Evolutionary conservation across 2,329 filamentous ascomycete species (phyloP).

Genomic region (Trichoderma semiorbis): DNA sequence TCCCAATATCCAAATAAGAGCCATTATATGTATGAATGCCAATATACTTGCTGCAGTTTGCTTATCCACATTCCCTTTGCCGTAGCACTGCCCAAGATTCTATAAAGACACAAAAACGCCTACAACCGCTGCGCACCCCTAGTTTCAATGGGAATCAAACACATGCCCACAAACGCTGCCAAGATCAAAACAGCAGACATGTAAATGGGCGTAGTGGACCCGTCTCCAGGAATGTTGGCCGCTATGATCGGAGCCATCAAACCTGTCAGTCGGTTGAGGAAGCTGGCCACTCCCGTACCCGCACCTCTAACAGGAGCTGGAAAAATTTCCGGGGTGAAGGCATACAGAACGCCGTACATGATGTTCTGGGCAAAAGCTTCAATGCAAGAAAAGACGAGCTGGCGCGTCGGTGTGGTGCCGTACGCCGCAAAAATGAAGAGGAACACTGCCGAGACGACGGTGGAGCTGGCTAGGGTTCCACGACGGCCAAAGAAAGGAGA

Average conservation of each 20-base stretch:
- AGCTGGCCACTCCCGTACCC: conserved; percentile 68
- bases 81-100: background rate
- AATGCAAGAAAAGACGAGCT: conserved; percentile 64
- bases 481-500: conserved; percentile 64
- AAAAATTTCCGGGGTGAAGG: conserved; percentile 75
- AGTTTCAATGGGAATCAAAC: conserved; percentile 61
- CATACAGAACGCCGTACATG: conserved; percentile 74
- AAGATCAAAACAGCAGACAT: conserved; percentile 55
- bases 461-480: conserved; percentile 66
- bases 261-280: conserved; percentile 65
- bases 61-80: background rate
- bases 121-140: conserved; percentile 56
- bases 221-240: conserved; percentile 55
- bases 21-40: background rate
- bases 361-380: conserved; percentile 72
- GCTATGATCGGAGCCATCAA: conserved; percentile 67
- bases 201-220: conserved; percentile 55
- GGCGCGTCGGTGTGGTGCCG: conserved; percentile 52
- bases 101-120: conserved; percentile 14
- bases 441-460: conserved; percentile 64
- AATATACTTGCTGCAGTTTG: background rate
- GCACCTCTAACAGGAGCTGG: conserved; percentile 69
- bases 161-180: conserved; percentile 57
- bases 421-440: conserved; percentile 64
- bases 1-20: background rate